Evolutionary conservation across 176 grass and related monocot species (phyloP).

Genomic region (Musa troglodytarum): DNA sequence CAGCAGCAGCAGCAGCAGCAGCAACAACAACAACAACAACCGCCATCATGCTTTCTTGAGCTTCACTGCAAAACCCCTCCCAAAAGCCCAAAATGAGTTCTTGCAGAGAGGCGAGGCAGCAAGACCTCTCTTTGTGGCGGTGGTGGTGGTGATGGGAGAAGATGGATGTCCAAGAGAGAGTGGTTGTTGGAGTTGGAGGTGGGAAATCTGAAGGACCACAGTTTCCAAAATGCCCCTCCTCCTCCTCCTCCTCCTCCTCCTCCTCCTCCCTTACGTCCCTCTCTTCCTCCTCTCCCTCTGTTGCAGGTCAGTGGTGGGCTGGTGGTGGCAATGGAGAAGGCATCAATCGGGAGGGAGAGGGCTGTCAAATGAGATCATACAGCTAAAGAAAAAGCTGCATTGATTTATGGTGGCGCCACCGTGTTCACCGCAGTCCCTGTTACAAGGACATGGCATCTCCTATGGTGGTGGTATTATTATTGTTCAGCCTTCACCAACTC

Average conservation of each 20-base stretch:
- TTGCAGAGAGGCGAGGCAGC: not conserved
- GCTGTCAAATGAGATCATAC: not conserved
- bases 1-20: not conserved
- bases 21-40: constrained; percentile 1
- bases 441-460: constrained; percentile 5
- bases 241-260: not conserved
- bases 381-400: not conserved
- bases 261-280: too few species aligned
- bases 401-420: not conserved
- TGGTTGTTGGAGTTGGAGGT: not conserved
- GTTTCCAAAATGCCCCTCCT: constrained; percentile 13
- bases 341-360: not conserved
- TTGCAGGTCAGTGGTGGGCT: not conserved
- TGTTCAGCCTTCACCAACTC: not conserved
- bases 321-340: not conserved
- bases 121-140: not conserved
- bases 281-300: not conserved
- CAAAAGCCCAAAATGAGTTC: not conserved
- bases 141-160: not conserved
- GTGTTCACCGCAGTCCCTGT: not conserved
- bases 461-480: not conserved
- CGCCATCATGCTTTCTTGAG: constrained; percentile 13
- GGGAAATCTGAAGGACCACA: not conserved
- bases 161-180: not conserved
- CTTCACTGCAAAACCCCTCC: constrained; percentile 11